phyloP scores from a whole-genome alignment of 1,139 yeast genomes.

The Suhomyces guaymorum region DNA sequence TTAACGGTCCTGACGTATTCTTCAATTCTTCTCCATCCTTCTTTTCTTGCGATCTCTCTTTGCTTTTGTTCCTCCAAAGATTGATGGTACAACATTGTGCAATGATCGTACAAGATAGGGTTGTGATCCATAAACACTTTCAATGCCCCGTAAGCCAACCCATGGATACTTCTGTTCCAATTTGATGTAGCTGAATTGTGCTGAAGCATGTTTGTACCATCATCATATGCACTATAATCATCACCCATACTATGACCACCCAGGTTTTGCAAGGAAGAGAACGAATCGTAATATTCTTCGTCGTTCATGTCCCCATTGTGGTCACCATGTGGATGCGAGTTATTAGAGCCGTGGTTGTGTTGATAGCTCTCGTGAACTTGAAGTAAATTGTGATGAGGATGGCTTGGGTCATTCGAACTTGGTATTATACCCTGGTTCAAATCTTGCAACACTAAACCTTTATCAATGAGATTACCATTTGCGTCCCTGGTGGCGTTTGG shows the following conservation, averaged over 20 bases:
- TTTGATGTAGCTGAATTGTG: conserved; percentile 52
- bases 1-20: conserved; percentile 50
- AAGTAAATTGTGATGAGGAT: conserved; percentile 21
- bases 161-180: conserved; percentile 94
- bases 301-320: conserved; percentile 35
- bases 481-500: conserved; percentile 48
- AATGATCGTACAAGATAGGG: conserved; percentile 87
- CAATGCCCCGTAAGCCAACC: conserved; percentile 86
- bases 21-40: conserved; percentile 76
- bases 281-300: conserved; percentile 50
- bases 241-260: conserved; percentile 15
- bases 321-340: conserved; percentile 17
- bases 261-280: conserved; percentile 38
- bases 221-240: conserved; percentile 19
- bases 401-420: conserved; percentile 20
- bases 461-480: conserved; percentile 47
- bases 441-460: conserved; percentile 35
- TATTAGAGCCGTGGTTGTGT: conserved; percentile 4
- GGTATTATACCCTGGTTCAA: conserved; percentile 23
- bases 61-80: conserved; percentile 65
- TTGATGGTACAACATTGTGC: conserved; percentile 82
- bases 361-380: conserved; percentile 13
- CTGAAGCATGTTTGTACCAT: conserved; percentile 20
- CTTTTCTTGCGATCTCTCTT: conserved; percentile 61
- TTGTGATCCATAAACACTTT: conserved; percentile 93